Conservation (phyloP, 2,329 filamentous ascomycete species). For the Colletotrichum nymphaeae region DNA sequence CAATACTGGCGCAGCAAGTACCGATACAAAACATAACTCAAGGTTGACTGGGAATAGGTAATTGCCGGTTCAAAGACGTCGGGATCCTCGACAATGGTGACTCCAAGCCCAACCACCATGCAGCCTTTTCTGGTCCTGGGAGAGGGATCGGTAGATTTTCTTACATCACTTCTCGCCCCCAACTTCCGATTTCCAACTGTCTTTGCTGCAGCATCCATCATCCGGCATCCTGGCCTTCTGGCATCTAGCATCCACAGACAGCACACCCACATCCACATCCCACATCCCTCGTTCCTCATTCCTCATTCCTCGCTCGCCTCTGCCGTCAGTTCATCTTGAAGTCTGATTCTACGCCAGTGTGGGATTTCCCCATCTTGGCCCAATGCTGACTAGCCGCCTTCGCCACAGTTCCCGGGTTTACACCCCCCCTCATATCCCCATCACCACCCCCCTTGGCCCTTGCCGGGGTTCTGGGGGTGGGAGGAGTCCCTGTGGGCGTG, state of each 20-base stretch:
- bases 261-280: not conserved
- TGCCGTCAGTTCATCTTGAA: not conserved
- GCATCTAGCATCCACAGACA: not conserved
- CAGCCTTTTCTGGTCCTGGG: not conserved
- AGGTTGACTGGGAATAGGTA: not conserved
- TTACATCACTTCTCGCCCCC: not conserved
- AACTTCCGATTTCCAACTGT: not conserved
- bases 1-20: not conserved
- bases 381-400: slow-evolving; percentile 2
- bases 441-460: not conserved
- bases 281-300: not conserved
- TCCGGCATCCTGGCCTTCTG: not conserved
- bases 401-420: not conserved
- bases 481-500: not conserved
- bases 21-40: not conserved
- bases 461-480: not conserved
- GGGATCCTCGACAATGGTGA: not conserved
- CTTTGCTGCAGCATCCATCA: not conserved
- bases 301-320: not conserved
- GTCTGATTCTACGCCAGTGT: not conserved
- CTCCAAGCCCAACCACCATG: not conserved
- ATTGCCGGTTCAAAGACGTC: not conserved
- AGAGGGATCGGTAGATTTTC: not conserved
- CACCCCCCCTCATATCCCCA: not conserved
- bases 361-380: slow-evolving; percentile 5